phyloP scores from a whole-genome alignment of 140 eudicot species.

The Erigeron philadelphicus region DNA sequence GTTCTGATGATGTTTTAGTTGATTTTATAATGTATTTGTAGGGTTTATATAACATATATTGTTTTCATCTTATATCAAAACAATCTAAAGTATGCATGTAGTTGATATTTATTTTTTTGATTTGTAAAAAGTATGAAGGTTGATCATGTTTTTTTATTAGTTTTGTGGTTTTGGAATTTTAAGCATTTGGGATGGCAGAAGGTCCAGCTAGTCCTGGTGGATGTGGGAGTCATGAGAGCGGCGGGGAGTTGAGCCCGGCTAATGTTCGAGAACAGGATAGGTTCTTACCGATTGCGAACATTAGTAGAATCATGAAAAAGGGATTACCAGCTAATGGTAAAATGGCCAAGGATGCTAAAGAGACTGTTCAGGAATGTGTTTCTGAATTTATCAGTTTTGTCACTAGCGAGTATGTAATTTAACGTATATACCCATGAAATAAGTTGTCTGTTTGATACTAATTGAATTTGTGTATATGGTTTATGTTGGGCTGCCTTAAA shows the following conservation, averaged over 20 bases:
- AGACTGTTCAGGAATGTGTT: slow-evolving; percentile 84
- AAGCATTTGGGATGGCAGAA: slow-evolving; percentile 50
- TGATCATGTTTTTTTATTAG: slow-evolving; percentile 8
- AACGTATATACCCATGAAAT: too few species aligned
- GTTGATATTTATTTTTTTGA: background rate
- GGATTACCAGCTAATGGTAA: slow-evolving; percentile 76
- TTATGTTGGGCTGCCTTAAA: background rate
- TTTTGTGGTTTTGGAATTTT: slow-evolving; percentile 19
- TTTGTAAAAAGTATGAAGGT: background rate
- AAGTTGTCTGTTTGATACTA: background rate
- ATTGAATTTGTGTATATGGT: background rate
- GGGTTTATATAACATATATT: too few species aligned
- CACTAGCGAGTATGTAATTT: slow-evolving; percentile 67
- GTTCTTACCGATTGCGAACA: slow-evolving; percentile 79
- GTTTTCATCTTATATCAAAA: background rate
- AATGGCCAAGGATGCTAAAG: slow-evolving; percentile 82
- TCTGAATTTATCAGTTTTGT: slow-evolving; percentile 84
- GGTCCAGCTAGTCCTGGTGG: slow-evolving; percentile 61
- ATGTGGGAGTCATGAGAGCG: slow-evolving; percentile 64
- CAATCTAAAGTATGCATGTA: too few species aligned
- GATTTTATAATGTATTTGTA: too few species aligned
- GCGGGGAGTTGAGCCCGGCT: slow-evolving; percentile 71
- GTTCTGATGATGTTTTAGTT: too few species aligned
- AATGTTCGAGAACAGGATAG: slow-evolving; percentile 79
- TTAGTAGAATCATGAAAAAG: slow-evolving; percentile 82